These are phyloP conservation scores for Rhodosporidiobolus odoratus DNA, from an alignment of 768 basidiomycete genomes.

Conservation along the genomic window DNA sequence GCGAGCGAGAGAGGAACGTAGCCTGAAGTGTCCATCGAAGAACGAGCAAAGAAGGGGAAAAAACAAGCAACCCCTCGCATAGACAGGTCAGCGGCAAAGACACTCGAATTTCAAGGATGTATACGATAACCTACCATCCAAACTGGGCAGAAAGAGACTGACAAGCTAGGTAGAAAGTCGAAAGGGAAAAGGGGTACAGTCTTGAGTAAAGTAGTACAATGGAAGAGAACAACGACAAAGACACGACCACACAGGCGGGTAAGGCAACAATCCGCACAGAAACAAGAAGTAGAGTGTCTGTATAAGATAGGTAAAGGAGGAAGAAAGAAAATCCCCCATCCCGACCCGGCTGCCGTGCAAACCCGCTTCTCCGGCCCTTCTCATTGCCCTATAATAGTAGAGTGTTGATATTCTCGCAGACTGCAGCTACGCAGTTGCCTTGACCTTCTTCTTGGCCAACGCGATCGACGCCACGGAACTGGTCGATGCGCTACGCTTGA, in stretches of 20 bases:
- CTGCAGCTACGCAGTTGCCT: not conserved
- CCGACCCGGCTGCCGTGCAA: not conserved
- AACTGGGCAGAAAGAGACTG: not conserved
- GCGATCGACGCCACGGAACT: conserved; percentile 26
- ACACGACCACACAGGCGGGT: not conserved
- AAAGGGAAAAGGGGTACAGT: not conserved
- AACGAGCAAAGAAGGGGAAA: not conserved
- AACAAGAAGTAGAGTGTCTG: not conserved
- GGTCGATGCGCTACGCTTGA: conserved; percentile 36
- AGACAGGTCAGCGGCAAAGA: too few species aligned
- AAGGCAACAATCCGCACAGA: not conserved
- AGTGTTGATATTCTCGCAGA: not conserved
- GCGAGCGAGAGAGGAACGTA: conserved; percentile 14
- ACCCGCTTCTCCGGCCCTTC: not conserved
- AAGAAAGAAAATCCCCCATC: not conserved
- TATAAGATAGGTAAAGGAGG: not conserved
- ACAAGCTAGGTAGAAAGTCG: not conserved
- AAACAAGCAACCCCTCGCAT: not conserved
- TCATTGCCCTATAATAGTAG: not conserved
- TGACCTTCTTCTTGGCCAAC: conserved; percentile 22
- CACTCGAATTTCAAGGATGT: too few species aligned
- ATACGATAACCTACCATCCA: not conserved
- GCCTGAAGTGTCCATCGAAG: not conserved
- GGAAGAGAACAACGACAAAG: not conserved
- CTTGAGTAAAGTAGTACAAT: not conserved